Base-by-base conservation (phyloP, 345 rosid genomes). In the Schrenkiella parvula region DNA sequence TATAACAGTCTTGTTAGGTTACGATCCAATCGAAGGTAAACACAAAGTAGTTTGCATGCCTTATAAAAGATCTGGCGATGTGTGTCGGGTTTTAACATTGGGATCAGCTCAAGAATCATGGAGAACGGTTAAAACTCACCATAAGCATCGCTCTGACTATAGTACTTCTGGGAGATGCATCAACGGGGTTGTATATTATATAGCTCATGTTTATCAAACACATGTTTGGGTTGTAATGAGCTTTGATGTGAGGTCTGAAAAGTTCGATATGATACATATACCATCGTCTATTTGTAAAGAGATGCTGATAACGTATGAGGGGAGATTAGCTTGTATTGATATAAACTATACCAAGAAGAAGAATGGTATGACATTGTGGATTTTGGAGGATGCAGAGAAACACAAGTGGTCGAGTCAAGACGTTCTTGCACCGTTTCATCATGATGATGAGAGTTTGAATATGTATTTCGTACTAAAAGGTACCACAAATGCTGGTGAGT, bases 1-100 rank as follows among this genome's bases (percentile, higher is more conserved):
- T 18, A 10, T 15, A 54, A 29, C 3, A 55, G 25, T 32, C 13
- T 21, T 35, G 0, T 58, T 58, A 21, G 64, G 64, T 19, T 58
- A 58, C 25, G 31, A 37, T 58, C 64, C 46, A 5, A 13, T 25
- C 18, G 11, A 19, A 21, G 46, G 64, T 58, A 35, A 58, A 58
- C 64, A 58, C 46, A 58, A 58, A 58, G 64, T 58, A 18, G 2
- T 58, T 26, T 57, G 63, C 63, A 7, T 57, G 13, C 43, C 63
- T 19, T 34, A 0, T 18, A 3, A 34, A 0, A 57, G 5, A 34
- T 0, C 0, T 51, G 5, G 18, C 19, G 1, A 29, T 3, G 13
- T 4, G 32, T 59, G 31, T 14, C 31, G 32, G 5, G 29, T 66
- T 26, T 9, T 50, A 50, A 66, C 70, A 10, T 23, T 66, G 47